These are phyloP conservation scores for Entomophthora muscae DNA, from an alignment of 371 early-diverging fungal genomes.

Conservation along the genomic window DNA sequence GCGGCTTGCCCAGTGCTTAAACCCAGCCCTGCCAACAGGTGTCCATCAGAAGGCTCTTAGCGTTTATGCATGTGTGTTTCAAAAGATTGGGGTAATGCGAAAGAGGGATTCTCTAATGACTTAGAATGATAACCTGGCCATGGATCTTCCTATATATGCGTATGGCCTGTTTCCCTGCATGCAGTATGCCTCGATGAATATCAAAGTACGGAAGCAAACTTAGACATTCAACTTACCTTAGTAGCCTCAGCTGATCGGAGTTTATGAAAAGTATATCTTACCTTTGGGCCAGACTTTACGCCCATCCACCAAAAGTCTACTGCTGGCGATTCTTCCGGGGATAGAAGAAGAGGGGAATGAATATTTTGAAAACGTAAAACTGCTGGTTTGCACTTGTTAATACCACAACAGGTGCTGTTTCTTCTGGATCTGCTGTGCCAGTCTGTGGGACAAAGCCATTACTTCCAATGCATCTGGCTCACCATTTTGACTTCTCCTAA, in stretches of 20 bases:
- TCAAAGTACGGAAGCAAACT: slow-evolving; percentile 41
- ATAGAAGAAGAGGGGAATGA: slow-evolving; percentile 86
- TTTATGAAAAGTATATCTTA: slow-evolving; percentile 57
- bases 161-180: slow-evolving; percentile 84
- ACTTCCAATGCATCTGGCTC: slow-evolving; percentile 67
- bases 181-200: slow-evolving; percentile 63
- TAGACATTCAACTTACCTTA: not conserved
- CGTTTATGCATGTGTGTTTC: slow-evolving; percentile 76
- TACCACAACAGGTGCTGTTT: slow-evolving; percentile 26
- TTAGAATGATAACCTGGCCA: slow-evolving; percentile 50
- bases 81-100: slow-evolving; percentile 51
- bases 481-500: slow-evolving; percentile 47
- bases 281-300: slow-evolving; percentile 47
- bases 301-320: slow-evolving; percentile 59
- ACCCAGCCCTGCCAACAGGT: slow-evolving; percentile 96
- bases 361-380: slow-evolving; percentile 41
- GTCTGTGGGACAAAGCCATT: slow-evolving; percentile 48
- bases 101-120: not conserved
- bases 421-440: slow-evolving; percentile 48
- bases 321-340: slow-evolving; percentile 67
- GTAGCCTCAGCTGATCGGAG: slow-evolving; percentile 54
- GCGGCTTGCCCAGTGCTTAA: slow-evolving; percentile 93
- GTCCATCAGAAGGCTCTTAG: slow-evolving; percentile 95
- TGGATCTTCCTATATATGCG: slow-evolving; percentile 73
- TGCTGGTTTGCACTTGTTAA: not conserved